phyloP scores from a whole-genome alignment of 192 early-diverging fungal species.

The Coemansia sp. region DNA sequence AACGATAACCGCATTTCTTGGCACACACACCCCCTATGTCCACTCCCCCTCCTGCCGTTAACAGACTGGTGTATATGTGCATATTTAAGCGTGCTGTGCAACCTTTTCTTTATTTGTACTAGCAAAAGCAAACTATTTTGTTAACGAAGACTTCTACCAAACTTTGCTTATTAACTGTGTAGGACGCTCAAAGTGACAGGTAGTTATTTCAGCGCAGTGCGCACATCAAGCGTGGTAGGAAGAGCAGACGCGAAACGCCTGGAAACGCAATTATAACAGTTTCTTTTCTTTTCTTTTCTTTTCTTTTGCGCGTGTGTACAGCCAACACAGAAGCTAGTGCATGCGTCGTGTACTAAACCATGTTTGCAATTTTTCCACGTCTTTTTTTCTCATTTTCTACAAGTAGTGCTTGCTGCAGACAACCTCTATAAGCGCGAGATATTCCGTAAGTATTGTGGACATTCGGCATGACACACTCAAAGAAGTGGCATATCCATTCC shows the following conservation, averaged over 20 bases:
- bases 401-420: constrained; percentile 83
- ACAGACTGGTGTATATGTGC: too few relatives aligned
- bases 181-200: constrained; percentile 48
- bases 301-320: background rate
- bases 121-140: background rate
- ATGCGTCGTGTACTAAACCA: background rate
- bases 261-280: background rate
- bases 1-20: background rate
- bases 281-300: background rate
- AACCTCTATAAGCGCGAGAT: constrained; percentile 89
- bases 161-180: background rate
- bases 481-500: background rate
- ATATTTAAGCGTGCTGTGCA: background rate
- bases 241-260: background rate
- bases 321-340: background rate
- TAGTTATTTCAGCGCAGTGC: constrained; percentile 7
- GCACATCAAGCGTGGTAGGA: background rate
- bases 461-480: background rate
- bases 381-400: background rate
- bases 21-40: too few relatives aligned
- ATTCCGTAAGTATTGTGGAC: constrained; percentile 59
- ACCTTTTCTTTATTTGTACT: background rate
- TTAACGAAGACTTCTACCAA: background rate
- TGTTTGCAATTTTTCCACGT: background rate
- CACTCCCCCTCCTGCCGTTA: too few relatives aligned